Base-by-base conservation (phyloP, 495 filamentous ascomycete genomes). In the Aspergillus ellipticus region DNA sequence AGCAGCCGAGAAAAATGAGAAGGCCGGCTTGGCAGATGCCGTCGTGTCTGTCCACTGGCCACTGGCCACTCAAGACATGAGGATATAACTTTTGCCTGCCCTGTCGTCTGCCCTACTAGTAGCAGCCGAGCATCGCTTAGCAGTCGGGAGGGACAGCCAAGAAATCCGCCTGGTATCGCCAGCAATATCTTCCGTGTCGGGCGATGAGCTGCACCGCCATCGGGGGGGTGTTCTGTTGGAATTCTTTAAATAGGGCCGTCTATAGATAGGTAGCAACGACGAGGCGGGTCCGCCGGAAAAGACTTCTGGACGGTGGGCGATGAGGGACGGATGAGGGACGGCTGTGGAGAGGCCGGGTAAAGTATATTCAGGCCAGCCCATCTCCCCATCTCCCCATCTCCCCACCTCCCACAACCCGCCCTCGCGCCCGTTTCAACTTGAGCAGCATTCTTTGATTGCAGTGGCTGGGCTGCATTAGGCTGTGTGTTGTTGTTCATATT, bases 41-140 rank as follows among this genome's bases (percentile, higher is more conserved):
- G 19, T 21, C 22, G 20, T 45, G 8, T 45, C n/a, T n/a, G n/a
- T n/a, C n/a, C n/a, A n/a, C n/a, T n/a, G n/a, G n/a, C n/a, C n/a
- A 8, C 5, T 21, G 42, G 10, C 42, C 10, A 45, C 10, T n/a
- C 3, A 48, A n/a, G 13, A n/a, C 10, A n/a, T 6, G n/a, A 48
- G 45, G 45, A 29, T 48, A 48, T 48, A 22, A 48, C 45, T 48
- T 48, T 48, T 48, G 20, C 43, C 21, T 28, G n/a, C 24, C 24
- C 24, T 28, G 24, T 28, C 24, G 24, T 28, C 24, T 28, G 4
- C 7, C 24, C 24, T 28, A 3, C 24, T 28, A n/a, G n/a, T 28
- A 3, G 24, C 24, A 28, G 24, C 24, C 4, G 4, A 3, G 24
- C 42, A 21, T 45, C 42, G 42, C 42, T 45, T 45, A 45, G 42